Base-by-base conservation (phyloP, 257 asterid genomes). In the Solanum sejunctum region DNA sequence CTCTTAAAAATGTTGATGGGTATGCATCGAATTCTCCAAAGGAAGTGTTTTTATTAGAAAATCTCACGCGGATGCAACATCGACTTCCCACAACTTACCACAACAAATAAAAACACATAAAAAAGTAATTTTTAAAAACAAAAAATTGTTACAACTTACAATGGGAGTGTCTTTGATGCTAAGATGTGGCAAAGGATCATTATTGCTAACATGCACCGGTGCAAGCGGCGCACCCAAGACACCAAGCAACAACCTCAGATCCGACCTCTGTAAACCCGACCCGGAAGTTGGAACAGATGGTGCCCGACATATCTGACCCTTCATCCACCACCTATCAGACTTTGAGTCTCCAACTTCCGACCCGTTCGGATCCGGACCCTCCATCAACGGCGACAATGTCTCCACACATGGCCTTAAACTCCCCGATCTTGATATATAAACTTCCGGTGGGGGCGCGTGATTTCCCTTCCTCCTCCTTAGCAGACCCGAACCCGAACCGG, bases 141-240 rank as follows among this genome's bases (percentile, higher is more conserved):
- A 63, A 21, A 63, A 23, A 2, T 6, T 63, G 39, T 63, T 23
- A 23, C 20, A 3, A 72, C 89, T 70, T 11, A 88, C 90, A 79
- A 88, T 88, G 61, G 88, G 88, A 54, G 88, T 85, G 63, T 88
- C 80, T 83, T 88, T 88, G 85, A 88, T 70, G 81, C 87, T 83
- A 45, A 85, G 85, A 67, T 88, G 90, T 57, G 90, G 88, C 86
- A 93, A 81, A 71, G 93, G 93, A 86, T 92, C 92, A 51, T 1
- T 83, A 84, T 87, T 89, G 91, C 91, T 93, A 85, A 94, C 95
- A 91, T 92, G 98, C 89, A 94, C 93, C 16, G 98, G 98, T 4
- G 97, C 93, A 10, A 94, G 90, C 85, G 97, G 98, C 85, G 98
- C 95, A 57, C 95, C 98, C 63, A 94, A 85, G 4, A 93, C 95